Conservation (phyloP, 169 alveolate species). For the Cytauxzoon felis region DNA sequence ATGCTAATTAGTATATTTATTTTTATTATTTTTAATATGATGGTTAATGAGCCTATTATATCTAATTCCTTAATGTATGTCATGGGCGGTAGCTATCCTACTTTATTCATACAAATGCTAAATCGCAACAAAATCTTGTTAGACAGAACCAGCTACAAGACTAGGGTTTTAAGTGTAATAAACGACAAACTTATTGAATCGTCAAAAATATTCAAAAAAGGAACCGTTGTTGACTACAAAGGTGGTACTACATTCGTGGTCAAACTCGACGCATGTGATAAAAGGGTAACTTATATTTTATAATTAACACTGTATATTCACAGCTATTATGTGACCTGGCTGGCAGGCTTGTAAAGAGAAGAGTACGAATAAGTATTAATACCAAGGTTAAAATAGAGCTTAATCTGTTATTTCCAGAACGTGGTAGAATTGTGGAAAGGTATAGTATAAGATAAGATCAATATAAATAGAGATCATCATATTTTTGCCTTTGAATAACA, state of each 20-base stretch:
- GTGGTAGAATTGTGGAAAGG: conserved; percentile 51
- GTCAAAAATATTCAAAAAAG: conserved; percentile 12
- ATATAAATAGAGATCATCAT: no score
- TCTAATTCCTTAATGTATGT: no score
- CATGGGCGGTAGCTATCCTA: no score
- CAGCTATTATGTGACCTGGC: conserved; percentile 47
- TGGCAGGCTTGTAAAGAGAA: conserved; percentile 19
- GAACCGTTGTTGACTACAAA: conserved; percentile 34
- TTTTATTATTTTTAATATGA: no score
- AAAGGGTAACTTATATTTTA: conserved; percentile 1
- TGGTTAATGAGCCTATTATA: no score
- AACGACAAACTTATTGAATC: no score
- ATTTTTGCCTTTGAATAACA: no score
- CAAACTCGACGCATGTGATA: conserved; percentile 19
- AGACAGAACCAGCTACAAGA: not conserved
- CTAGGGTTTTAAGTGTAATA: not conserved
- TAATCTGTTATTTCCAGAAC: conserved; percentile 25
- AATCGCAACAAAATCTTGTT: not conserved
- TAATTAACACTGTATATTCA: not conserved
- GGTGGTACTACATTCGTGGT: conserved; percentile 50
- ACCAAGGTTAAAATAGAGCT: conserved; percentile 50
- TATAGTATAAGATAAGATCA: no score
- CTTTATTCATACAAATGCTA: not conserved
- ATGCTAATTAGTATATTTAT: no score
- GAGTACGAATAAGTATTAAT: conserved; percentile 15